Percentiles rank a stretch among this genome's conserved stretches.
phyloP scores from a whole-genome alignment of 208 protist species.

The Histomonas meleagridis region DNA sequence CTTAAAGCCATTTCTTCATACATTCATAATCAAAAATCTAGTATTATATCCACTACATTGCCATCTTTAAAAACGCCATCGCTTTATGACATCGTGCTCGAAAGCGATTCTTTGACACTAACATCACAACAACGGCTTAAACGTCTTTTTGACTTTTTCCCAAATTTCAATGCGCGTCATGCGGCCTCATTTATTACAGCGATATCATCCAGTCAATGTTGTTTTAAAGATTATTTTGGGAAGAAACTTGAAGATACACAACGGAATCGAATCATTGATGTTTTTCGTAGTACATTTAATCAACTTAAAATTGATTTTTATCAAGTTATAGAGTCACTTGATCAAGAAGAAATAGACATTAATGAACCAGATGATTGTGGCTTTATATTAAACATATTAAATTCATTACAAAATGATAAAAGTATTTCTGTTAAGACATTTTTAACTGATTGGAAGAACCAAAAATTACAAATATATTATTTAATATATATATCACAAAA shows the following conservation, averaged over 20 bases:
- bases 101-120: conserved; percentile 3
- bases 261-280: neutral
- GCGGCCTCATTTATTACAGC: conserved; percentile 12
- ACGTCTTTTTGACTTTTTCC: neutral
- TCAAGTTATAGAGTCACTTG: neutral
- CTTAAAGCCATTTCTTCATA: too few relatives aligned
- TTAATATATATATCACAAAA: neutral
- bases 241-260: neutral
- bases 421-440: neutral
- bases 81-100: neutral
- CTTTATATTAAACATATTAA: neutral
- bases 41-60: too few relatives aligned
- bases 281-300: neutral
- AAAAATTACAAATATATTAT: neutral
- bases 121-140: neutral
- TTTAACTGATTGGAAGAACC: neutral
- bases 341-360: neutral
- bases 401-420: neutral
- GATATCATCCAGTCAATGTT: neutral
- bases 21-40: too few relatives aligned
- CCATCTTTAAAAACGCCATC: too few relatives aligned
- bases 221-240: neutral
- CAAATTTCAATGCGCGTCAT: neutral
- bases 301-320: neutral
- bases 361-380: neutral